Evolutionary conservation across 164 flowering plant genomes (phyloP).

Genomic region (Dillenia turbinata): DNA sequence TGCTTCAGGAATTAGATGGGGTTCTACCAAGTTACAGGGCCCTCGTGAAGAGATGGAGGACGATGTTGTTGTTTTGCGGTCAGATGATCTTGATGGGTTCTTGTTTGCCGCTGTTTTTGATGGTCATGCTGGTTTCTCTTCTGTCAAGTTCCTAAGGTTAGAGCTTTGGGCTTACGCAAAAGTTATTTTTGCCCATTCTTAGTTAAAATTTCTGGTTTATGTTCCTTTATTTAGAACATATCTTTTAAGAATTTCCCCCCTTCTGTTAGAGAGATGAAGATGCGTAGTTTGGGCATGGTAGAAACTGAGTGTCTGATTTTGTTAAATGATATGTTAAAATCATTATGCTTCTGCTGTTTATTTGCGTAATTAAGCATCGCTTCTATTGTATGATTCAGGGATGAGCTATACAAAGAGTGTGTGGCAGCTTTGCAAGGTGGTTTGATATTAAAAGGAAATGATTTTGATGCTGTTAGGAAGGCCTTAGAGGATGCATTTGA

Average conservation of each 20-base stretch:
- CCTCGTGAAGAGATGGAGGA: slow-evolving; percentile 93
- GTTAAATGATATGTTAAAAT: too few species aligned
- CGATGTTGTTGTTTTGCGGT: slow-evolving; percentile 43
- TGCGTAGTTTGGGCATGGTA: neutral
- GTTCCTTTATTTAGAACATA: slow-evolving; percentile 6
- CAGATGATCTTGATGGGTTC: slow-evolving; percentile 64
- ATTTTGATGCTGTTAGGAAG: slow-evolving; percentile 36
- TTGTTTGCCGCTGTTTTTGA: slow-evolving; percentile 70
- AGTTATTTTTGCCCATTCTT: neutral
- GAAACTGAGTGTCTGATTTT: too few species aligned
- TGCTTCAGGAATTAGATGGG: slow-evolving; percentile 66
- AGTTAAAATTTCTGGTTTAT: neutral
- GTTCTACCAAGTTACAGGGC: slow-evolving; percentile 63
- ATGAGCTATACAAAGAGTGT: slow-evolving; percentile 77
- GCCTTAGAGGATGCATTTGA: slow-evolving; percentile 72
- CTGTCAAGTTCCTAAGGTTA: slow-evolving; percentile 77
- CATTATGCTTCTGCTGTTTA: too few species aligned
- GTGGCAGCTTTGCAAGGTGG: slow-evolving; percentile 67
- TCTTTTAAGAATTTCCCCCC: slow-evolving; percentile 39
- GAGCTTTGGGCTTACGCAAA: neutral
- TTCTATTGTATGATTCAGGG: too few species aligned
- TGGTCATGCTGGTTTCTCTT: slow-evolving; percentile 87
- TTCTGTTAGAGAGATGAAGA: neutral
- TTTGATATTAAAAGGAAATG: slow-evolving; percentile 44
- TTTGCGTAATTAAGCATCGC: too few species aligned